Percentiles rank a stretch among this genome's conserved stretches.
phyloP scores from a whole-genome alignment of 108 stramenopile genomes.

The Bacterosira constricta region DNA sequence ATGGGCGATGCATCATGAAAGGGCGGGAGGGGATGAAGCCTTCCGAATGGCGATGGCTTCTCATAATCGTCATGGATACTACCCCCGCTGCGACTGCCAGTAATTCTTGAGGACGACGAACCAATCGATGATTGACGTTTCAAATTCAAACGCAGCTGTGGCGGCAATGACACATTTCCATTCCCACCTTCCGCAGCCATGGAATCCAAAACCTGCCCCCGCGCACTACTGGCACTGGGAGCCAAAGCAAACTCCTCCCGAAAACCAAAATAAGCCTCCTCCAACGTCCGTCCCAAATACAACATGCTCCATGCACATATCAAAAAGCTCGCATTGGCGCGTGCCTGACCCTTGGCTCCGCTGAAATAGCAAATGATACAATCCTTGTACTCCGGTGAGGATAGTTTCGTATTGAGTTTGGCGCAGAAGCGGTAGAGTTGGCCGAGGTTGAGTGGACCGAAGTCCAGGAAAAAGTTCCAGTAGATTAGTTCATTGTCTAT shows the following conservation, averaged over 20 bases:
- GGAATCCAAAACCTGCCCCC: not conserved
- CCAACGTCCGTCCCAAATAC: constrained; percentile 79
- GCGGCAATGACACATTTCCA: constrained; percentile 18
- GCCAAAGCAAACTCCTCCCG: too few relatives aligned
- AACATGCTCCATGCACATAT: constrained; percentile 93
- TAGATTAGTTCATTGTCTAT: constrained; percentile 95
- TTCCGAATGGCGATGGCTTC: constrained; percentile 35
- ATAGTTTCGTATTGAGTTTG: constrained; percentile 75
- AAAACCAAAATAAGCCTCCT: constrained; percentile 71
- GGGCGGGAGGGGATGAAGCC: constrained; percentile 78
- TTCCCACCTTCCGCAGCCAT: not conserved
- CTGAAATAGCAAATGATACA: constrained; percentile 85
- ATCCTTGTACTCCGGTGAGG: constrained; percentile 37
- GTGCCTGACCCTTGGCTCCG: constrained; percentile 65
- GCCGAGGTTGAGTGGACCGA: constrained; percentile 97
- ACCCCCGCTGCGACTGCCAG: too few relatives aligned
- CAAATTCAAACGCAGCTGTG: not conserved
- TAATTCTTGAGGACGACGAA: too few relatives aligned
- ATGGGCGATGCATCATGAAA: constrained; percentile 99
- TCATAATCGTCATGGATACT: too few relatives aligned
- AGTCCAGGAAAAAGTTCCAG: constrained; percentile 99
- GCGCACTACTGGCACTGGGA: too few relatives aligned
- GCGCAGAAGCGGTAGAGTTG: constrained; percentile 95
- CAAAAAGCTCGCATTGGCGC: constrained; percentile 92
- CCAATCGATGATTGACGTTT: too few relatives aligned